Evolutionary conservation across 2,329 filamentous ascomycete genomes (phyloP).

Genomic region (Westerdykella sp.): DNA sequence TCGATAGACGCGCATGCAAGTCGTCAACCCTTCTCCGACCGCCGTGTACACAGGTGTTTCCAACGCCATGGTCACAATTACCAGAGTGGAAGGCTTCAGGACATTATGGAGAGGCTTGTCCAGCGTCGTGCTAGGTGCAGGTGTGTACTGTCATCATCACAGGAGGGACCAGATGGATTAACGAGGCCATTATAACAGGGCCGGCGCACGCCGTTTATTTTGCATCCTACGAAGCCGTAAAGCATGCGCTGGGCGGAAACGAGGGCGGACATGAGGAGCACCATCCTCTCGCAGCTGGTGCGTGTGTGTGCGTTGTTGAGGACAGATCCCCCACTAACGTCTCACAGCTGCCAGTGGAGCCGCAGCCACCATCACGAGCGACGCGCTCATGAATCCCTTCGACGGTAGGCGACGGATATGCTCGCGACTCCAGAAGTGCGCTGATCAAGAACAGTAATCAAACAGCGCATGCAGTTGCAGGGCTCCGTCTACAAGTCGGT

Average conservation of each 20-base stretch:
- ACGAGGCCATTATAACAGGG: conserved; percentile 50
- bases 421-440: conserved; percentile 1
- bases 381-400: conserved; percentile 98
- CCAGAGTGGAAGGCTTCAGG: conserved; percentile 78
- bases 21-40: conserved; percentile 74
- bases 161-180: conserved; percentile 10
- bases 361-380: conserved; percentile 90
- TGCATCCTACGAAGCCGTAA: conserved; percentile 94
- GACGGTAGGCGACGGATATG: conserved; percentile 60
- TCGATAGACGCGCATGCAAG: conserved; percentile 89
- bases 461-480: conserved; percentile 98
- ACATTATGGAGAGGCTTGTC: conserved; percentile 96
- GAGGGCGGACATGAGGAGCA: conserved; percentile 77
- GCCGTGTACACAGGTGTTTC: conserved; percentile 84
- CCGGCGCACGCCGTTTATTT: conserved; percentile 98
- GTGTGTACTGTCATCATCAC: conserved; percentile 43
- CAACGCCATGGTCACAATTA: conserved; percentile 89
- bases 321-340: conserved; percentile 30
- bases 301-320: conserved; percentile 15
- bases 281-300: conserved; percentile 88
- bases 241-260: conserved; percentile 93
- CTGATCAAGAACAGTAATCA: conserved; percentile 67
- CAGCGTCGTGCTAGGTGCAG: conserved; percentile 90
- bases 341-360: conserved; percentile 78
- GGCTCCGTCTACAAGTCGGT: conserved; percentile 89